A percentile compares a stretch with the other conserved stretches of the same genome.
These are phyloP conservation scores for Discostella pseudostelligera DNA, from an alignment of 108 stramenopile species.

Conservation along the genomic window DNA sequence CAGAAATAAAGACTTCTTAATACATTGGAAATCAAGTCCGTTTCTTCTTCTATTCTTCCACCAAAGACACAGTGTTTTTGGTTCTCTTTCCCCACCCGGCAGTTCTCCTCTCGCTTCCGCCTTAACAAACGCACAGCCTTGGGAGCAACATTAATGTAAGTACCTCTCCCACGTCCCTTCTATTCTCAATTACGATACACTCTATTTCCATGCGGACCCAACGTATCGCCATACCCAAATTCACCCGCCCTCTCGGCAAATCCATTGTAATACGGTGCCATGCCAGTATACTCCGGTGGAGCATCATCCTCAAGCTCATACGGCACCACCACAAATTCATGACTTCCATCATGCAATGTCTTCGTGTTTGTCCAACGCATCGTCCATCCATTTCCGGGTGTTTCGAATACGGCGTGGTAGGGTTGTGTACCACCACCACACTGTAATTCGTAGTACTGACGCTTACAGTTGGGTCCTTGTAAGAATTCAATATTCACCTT, in stretches of 20 bases:
- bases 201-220: conserved; percentile 40
- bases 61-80: too few species aligned
- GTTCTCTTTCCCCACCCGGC: too few species aligned
- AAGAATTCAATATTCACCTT: conserved; percentile 58
- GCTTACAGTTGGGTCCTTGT: conserved; percentile 58
- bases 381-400: conserved; percentile 57
- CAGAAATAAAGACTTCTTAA: too few species aligned
- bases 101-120: too few species aligned
- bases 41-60: too few species aligned
- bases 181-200: conserved; percentile 2
- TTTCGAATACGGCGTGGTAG: conserved; percentile 59
- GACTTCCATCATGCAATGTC: conserved; percentile 58
- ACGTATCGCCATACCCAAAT: conserved; percentile 34
- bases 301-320: conserved; percentile 45
- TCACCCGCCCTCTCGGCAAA: conserved; percentile 25
- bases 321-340: conserved; percentile 55
- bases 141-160: too few species aligned
- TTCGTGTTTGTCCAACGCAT: conserved; percentile 57
- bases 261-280: conserved; percentile 29
- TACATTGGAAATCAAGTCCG: too few species aligned
- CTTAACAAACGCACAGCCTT: too few species aligned
- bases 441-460: conserved; percentile 56
- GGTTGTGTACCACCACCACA: conserved; percentile 66
- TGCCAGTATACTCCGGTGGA: conserved; percentile 1
- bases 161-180: too few species aligned